Evolutionary conservation across 2,329 filamentous ascomycete species (phyloP).

Genomic region (Neurospora sp.): DNA sequence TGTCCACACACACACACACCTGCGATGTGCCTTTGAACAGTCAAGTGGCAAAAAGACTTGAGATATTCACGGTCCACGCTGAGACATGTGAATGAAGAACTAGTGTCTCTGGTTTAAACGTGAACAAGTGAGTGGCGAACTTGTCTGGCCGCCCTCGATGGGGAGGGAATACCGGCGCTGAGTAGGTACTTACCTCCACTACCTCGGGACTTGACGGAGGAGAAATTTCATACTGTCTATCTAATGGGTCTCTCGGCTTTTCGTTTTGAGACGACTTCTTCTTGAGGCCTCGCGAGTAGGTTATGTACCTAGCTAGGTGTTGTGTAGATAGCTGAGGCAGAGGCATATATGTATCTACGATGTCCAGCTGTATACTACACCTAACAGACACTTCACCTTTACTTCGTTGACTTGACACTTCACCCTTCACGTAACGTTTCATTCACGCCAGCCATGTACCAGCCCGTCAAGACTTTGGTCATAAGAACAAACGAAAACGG

Average conservation of each 20-base stretch:
- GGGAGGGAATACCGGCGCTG: background rate
- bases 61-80: background rate
- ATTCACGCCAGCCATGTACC: background rate
- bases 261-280: background rate
- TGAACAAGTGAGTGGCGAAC: background rate
- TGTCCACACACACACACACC: background rate
- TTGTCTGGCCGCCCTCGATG: background rate
- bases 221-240: background rate
- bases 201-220: background rate
- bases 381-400: background rate
- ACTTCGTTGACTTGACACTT: background rate
- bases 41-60: background rate
- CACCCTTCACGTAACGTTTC: background rate
- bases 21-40: background rate
- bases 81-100: background rate
- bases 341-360: background rate
- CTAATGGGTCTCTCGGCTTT: no score
- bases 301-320: no score
- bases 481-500: no score
- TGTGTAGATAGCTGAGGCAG: background rate
- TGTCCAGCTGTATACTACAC: background rate
- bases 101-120: background rate
- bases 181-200: background rate
- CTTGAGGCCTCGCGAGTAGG: background rate
- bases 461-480: background rate